phyloP scores from a whole-genome alignment of 306 rosid genomes.

The Psophocarpus tetragonolobus region DNA sequence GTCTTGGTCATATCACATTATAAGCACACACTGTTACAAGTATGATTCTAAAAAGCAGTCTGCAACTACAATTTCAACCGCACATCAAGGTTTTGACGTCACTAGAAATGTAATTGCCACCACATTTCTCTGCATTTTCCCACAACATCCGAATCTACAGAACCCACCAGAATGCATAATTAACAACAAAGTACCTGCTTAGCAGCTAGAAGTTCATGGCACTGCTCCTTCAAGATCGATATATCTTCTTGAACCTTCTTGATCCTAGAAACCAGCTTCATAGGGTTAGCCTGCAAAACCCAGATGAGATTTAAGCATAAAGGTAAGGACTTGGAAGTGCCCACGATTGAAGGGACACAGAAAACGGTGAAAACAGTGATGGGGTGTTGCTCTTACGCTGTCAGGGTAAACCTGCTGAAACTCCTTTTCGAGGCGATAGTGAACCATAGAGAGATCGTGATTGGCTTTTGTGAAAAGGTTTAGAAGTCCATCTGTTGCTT shows the following conservation, averaged over 20 bases:
- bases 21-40: background rate
- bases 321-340: background rate
- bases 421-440: constrained; percentile 71
- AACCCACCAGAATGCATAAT: background rate
- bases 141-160: background rate
- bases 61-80: background rate
- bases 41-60: background rate
- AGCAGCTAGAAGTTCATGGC: constrained; percentile 78
- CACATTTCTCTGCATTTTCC: background rate
- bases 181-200: constrained; percentile 59
- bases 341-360: background rate
- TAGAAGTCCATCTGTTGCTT: constrained; percentile 71
- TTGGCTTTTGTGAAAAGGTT: constrained; percentile 73
- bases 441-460: constrained; percentile 70
- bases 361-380: background rate
- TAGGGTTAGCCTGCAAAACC: constrained; percentile 70
- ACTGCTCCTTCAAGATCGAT: constrained; percentile 66
- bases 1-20: background rate
- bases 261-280: constrained; percentile 76
- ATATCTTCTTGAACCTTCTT: constrained; percentile 79
- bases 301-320: background rate
- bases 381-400: constrained; percentile 43
- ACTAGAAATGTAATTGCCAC: background rate
- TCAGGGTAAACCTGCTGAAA: constrained; percentile 77
- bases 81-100: background rate